Percentiles rank a stretch among this genome's conserved stretches.
Evolutionary conservation across 306 rosid genomes (phyloP).

Genomic region (Trifolium dubium): DNA sequence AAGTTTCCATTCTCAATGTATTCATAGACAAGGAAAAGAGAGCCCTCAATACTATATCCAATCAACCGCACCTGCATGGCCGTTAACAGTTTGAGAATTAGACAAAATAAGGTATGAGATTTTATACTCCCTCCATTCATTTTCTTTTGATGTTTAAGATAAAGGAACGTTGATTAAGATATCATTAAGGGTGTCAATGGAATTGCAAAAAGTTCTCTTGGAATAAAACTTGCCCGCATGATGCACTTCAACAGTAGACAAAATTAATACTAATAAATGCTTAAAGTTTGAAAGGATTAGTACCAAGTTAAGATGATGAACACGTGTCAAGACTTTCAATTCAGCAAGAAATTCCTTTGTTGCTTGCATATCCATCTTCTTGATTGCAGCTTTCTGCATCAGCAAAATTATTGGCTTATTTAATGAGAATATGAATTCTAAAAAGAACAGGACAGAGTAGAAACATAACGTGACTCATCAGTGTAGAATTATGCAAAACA

Average conservation of each 20-base stretch:
- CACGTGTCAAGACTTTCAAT: slow-evolving; percentile 81
- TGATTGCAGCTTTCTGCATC: slow-evolving; percentile 89
- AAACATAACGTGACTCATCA: slow-evolving; percentile 20
- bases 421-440: slow-evolving; percentile 33
- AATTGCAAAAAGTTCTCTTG: slow-evolving; percentile 13
- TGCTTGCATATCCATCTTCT: slow-evolving; percentile 99
- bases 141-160: slow-evolving; percentile 5
- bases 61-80: slow-evolving; percentile 86
- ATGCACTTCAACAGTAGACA: neutral
- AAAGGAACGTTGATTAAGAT: neutral
- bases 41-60: slow-evolving; percentile 87
- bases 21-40: slow-evolving; percentile 93
- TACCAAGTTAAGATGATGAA: slow-evolving; percentile 97
- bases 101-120: slow-evolving; percentile 23
- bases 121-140: neutral
- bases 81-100: slow-evolving; percentile 15
- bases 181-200: neutral
- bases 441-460: slow-evolving; percentile 25
- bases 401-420: slow-evolving; percentile 34
- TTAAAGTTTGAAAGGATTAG: slow-evolving; percentile 20
- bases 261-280: slow-evolving; percentile 8
- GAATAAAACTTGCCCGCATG: slow-evolving; percentile 3
- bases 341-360: slow-evolving; percentile 91
- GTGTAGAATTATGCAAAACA: slow-evolving; percentile 1
- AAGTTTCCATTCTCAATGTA: slow-evolving; percentile 89